Evolutionary conservation across 2,329 filamentous ascomycete species (phyloP).

Genomic region (Teratosphaeria gauchensis): DNA sequence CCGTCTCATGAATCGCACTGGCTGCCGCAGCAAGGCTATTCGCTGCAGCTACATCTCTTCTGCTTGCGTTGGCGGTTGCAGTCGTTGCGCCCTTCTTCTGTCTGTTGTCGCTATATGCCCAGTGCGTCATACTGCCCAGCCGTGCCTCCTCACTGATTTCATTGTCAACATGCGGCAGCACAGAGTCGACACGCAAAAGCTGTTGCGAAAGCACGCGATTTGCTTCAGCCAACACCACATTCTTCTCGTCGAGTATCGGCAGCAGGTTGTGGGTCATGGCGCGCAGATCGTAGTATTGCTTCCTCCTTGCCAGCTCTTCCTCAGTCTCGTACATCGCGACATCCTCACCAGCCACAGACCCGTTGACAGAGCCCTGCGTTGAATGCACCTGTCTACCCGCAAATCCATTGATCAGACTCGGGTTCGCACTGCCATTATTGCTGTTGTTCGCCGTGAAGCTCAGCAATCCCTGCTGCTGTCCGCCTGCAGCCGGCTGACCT

Average conservation of each 20-base stretch:
- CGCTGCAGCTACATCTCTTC: slow-evolving; percentile 67
- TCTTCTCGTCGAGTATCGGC: slow-evolving; percentile 90
- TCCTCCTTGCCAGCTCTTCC: slow-evolving; percentile 40
- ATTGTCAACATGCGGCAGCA: slow-evolving; percentile 74
- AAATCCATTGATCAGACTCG: slow-evolving; percentile 29
- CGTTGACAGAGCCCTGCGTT: slow-evolving; percentile 15
- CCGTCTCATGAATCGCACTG: slow-evolving; percentile 67
- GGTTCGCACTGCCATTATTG: slow-evolving; percentile 27
- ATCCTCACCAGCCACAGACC: slow-evolving; percentile 19
- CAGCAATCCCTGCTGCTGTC: slow-evolving; percentile 19
- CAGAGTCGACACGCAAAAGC: slow-evolving; percentile 71
- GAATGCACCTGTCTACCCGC: slow-evolving; percentile 12
- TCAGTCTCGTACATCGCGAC: slow-evolving; percentile 19
- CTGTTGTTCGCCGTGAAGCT: slow-evolving; percentile 32
- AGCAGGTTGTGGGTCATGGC: slow-evolving; percentile 75
- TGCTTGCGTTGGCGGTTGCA: slow-evolving; percentile 58
- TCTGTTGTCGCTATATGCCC: slow-evolving; percentile 83
- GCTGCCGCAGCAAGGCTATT: slow-evolving; percentile 61
- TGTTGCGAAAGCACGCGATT: slow-evolving; percentile 83
- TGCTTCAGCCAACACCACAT: slow-evolving; percentile 87
- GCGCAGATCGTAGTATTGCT: slow-evolving; percentile 61
- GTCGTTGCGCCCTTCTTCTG: slow-evolving; percentile 49
- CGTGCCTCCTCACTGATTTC: slow-evolving; percentile 94
- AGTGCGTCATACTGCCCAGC: slow-evolving; percentile 82
- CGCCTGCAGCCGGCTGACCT: background rate